Conservation (phyloP, 1,139 yeast species). For the Tardiomyces blankii region DNA sequence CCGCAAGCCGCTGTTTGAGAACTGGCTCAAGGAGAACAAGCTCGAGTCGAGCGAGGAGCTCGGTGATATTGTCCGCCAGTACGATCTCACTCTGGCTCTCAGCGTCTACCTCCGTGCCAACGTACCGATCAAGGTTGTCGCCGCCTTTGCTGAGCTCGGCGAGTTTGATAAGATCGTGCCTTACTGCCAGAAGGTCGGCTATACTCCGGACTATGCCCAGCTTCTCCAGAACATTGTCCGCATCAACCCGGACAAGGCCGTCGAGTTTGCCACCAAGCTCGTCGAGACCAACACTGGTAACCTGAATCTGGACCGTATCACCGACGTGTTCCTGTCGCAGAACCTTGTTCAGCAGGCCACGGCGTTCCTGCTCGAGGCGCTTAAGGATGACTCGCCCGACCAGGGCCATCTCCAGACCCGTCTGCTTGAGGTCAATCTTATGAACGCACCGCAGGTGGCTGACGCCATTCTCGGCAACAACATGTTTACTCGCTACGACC, state of each 20-base stretch:
- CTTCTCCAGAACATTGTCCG: constrained; percentile 85
- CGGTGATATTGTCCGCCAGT: constrained; percentile 90
- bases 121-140: constrained; percentile 80
- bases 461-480: constrained; percentile 95
- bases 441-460: constrained; percentile 98
- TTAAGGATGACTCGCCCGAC: constrained; percentile 87
- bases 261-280: constrained; percentile 89
- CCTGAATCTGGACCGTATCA: constrained; percentile 73
- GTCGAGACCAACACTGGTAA: constrained; percentile 52
- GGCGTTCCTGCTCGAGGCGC: constrained; percentile 92
- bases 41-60: constrained; percentile 90
- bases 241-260: constrained; percentile 94
- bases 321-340: constrained; percentile 91
- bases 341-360: constrained; percentile 97
- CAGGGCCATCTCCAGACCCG: constrained; percentile 96
- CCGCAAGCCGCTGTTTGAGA: constrained; percentile 86
- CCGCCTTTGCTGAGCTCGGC: constrained; percentile 88
- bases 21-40: constrained; percentile 93
- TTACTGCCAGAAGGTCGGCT: constrained; percentile 81
- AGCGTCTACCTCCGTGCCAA: constrained; percentile 86
- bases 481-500: constrained; percentile 93
- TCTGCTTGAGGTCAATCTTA: constrained; percentile 80
- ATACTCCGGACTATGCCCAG: constrained; percentile 82
- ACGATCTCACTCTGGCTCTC: constrained; percentile 75
- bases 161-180: constrained; percentile 95